These are phyloP conservation scores for Candida cerambycidarum DNA, from an alignment of 805 yeast genomes.

Conservation along the genomic window DNA sequence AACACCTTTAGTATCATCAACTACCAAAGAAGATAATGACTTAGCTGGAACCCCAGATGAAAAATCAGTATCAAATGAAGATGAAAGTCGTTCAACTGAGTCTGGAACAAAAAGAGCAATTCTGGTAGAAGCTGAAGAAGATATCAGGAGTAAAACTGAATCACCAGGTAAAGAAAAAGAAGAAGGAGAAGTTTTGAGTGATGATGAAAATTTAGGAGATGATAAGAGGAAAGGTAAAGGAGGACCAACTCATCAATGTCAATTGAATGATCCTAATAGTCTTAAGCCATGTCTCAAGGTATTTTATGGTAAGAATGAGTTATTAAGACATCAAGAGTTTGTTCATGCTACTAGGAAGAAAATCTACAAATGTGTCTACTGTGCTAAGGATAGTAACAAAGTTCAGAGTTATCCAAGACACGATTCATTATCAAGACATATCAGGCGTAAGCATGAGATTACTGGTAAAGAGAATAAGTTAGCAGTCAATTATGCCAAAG, in stretches of 20 bases:
- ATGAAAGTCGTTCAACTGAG: too few species aligned
- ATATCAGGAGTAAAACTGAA: constrained; percentile 1
- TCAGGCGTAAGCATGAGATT: constrained; percentile 43
- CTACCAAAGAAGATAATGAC: too few species aligned
- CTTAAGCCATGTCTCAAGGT: constrained; percentile 36
- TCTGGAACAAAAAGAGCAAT: too few species aligned
- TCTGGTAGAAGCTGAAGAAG: too few species aligned
- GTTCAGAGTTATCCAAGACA: constrained; percentile 45
- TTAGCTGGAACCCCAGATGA: too few species aligned
- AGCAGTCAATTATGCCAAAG: constrained; percentile 46
- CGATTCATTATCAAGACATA: constrained; percentile 45
- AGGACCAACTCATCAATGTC: constrained; percentile 38
- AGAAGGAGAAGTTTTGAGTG: constrained; percentile 5
- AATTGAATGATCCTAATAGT: constrained; percentile 33
- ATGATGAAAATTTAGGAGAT: constrained; percentile 5
- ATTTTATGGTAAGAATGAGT: constrained; percentile 44
- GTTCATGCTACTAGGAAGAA: constrained; percentile 46
- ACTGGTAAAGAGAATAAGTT: constrained; percentile 45
- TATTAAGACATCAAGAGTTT: constrained; percentile 45
- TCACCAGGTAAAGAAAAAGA: background rate
- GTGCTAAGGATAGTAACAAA: constrained; percentile 32
- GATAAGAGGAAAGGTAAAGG: constrained; percentile 1
- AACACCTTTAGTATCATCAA: too few species aligned
- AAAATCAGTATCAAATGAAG: too few species aligned
- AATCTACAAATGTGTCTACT: constrained; percentile 41